Evolutionary conservation across 192 early-diverging fungal genomes (phyloP).

Genomic region (Phycomyces blakesleeanus): DNA sequence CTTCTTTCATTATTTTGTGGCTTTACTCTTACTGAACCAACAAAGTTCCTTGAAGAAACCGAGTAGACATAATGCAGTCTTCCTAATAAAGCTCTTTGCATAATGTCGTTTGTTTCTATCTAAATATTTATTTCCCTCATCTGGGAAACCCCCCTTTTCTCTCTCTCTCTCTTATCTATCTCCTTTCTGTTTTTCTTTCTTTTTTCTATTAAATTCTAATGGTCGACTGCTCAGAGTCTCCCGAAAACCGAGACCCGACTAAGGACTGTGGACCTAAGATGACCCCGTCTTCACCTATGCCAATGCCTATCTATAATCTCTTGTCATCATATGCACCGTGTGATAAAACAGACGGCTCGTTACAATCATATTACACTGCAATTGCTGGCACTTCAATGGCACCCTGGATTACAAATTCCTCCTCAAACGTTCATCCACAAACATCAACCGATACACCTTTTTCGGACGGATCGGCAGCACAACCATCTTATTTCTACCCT

Average conservation of each 20-base stretch:
- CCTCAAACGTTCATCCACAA: neutral
- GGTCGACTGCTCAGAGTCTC: neutral
- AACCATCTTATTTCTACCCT: neutral
- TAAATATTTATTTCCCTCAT: too few relatives aligned
- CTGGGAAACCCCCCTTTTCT: too few relatives aligned
- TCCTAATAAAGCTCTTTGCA: too few relatives aligned
- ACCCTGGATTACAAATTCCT: slow-evolving; percentile 55
- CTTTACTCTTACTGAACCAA: too few relatives aligned
- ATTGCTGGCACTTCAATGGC: neutral
- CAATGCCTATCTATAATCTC: neutral
- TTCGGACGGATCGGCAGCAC: too few relatives aligned
- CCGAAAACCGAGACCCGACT: neutral
- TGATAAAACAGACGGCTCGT: neutral
- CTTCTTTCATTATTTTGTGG: too few relatives aligned
- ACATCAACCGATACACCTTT: neutral
- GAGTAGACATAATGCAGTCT: too few relatives aligned
- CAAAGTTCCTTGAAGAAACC: too few relatives aligned
- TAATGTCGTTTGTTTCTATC: neutral
- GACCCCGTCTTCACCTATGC: neutral
- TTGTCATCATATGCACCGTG: neutral
- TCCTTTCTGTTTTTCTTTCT: too few relatives aligned
- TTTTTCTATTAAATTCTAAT: too few relatives aligned
- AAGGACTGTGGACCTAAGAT: neutral
- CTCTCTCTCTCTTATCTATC: too few relatives aligned
- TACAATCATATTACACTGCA: slow-evolving; percentile 54